Base-by-base conservation (phyloP, 768 basidiomycete species). In the Xerocomus brunneocitrinus region DNA sequence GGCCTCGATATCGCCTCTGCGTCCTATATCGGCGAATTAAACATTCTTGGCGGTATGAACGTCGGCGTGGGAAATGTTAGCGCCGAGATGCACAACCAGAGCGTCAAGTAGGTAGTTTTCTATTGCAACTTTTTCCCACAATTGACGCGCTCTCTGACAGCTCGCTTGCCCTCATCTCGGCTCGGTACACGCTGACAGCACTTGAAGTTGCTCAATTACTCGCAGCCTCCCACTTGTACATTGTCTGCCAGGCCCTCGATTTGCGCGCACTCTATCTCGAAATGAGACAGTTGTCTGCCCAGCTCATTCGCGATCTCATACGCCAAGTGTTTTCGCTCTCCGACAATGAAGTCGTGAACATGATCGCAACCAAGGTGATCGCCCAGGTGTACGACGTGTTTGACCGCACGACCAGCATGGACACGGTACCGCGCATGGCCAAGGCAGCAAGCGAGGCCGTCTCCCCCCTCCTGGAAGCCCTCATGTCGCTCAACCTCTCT, bases 21-120 rank as follows among this genome's bases (percentile, higher is more conserved):
- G 8, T 85, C 91, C 0, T 93, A 94, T 65, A 79, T 85, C 3
- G 76, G 85, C 43, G 91, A 94, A 69, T 79, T 94, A 31, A 91
- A 90, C 28, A 85, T 79, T 63, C 78, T 92, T 25, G 91, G 67
- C 5, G 67, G 67, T 13, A 89, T 82, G 72, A 90, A 91, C 0
- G 90, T 93, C 10, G 87, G 86, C 3, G 89, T 89, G 0, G 85
- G 88, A 59, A 82, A 91, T 46, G 89, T 93, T 62, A 87, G 85
- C 2, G 91, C 91, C 1, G 91, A 94, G 71, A 90, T 92, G 87
- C 89, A 91, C 65, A 94, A 94, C 60, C 91, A 94, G 68, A 87
- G 91, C 41, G 81, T 94, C 69, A 94, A 94, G 88, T 90, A 58
- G 55, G 87, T 74, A 0, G 8, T 14, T 22, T 2, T 27, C 9